A percentile compares a stretch with the other conserved stretches of the same genome.
These are phyloP conservation scores for Pythium biforme DNA, from an alignment of 352 stramenopile genomes.

Conservation along the genomic window DNA sequence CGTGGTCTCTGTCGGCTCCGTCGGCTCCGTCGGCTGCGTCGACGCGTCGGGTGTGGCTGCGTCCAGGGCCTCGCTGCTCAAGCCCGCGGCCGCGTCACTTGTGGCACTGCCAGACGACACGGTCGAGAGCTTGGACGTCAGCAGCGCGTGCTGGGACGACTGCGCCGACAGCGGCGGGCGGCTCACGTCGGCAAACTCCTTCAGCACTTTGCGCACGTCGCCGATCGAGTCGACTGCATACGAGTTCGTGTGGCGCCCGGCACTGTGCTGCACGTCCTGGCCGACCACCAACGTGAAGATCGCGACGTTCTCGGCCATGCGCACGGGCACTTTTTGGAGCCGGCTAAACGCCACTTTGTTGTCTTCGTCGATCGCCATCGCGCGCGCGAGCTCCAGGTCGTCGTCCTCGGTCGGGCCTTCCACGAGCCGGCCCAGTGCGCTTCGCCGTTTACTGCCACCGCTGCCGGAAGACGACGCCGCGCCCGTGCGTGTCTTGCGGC, in stretches of 20 bases:
- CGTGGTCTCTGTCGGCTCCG: no score
- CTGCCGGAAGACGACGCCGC: no score
- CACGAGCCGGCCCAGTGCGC: slow-evolving; percentile 4
- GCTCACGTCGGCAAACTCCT: slow-evolving; percentile 49
- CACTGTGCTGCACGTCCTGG: slow-evolving; percentile 64
- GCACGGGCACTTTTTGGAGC: slow-evolving; percentile 71
- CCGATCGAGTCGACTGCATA: slow-evolving; percentile 68
- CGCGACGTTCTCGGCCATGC: slow-evolving; percentile 58
- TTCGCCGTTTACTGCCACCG: background rate
- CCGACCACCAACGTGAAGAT: slow-evolving; percentile 74
- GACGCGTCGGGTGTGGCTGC: no score
- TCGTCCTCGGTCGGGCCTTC: slow-evolving; percentile 37
- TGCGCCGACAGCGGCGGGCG: background rate
- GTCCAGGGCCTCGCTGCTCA: no score
- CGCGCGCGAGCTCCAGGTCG: slow-evolving; percentile 35
- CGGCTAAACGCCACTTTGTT: slow-evolving; percentile 80
- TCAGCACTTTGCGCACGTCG: slow-evolving; percentile 68
- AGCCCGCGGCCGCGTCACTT: no score
- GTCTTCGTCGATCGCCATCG: slow-evolving; percentile 53
- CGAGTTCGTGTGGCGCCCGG: slow-evolving; percentile 46
- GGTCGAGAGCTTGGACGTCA: background rate
- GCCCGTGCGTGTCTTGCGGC: slow-evolving; percentile 9
- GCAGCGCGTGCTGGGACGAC: background rate
- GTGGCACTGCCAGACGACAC: background rate
- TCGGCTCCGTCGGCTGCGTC: no score